Evolutionary conservation across 768 basidiomycete genomes (phyloP).

Genomic region (Xerocomus brunneocitrinus): DNA sequence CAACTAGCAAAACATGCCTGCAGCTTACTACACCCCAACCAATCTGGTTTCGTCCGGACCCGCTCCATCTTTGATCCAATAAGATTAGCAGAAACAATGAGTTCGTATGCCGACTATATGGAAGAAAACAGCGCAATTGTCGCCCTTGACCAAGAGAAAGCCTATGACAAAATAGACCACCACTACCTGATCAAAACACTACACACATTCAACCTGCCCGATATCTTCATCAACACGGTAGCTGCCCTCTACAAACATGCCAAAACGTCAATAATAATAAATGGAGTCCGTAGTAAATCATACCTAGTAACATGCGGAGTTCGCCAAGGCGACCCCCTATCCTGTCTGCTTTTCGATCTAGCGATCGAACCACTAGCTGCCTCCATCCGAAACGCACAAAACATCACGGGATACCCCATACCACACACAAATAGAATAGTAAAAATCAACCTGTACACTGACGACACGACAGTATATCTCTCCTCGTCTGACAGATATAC

Average conservation of each 20-base stretch:
- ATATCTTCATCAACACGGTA: background rate
- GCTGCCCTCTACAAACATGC: background rate
- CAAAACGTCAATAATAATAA: background rate
- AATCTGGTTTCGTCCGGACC: slow-evolving; percentile 37
- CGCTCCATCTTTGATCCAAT: slow-evolving; percentile 32
- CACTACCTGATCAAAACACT: slow-evolving; percentile 19
- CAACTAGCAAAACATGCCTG: slow-evolving; percentile 15
- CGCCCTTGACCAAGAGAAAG: slow-evolving; percentile 24
- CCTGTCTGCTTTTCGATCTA: slow-evolving; percentile 30
- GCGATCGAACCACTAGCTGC: slow-evolving; percentile 16
- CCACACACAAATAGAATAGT: background rate
- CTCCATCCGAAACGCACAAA: background rate
- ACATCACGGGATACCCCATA: slow-evolving; percentile 18
- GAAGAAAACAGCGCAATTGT: slow-evolving; percentile 10
- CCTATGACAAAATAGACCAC: slow-evolving; percentile 9
- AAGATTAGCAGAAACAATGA: slow-evolving; percentile 21
- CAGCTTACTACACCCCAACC: slow-evolving; percentile 28
- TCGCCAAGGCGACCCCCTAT: slow-evolving; percentile 33
- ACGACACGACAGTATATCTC: slow-evolving; percentile 24
- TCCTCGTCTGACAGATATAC: slow-evolving; percentile 10
- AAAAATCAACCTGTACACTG: slow-evolving; percentile 22
- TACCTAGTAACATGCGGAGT: slow-evolving; percentile 24
- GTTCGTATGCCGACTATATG: slow-evolving; percentile 9
- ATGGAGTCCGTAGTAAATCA: background rate
- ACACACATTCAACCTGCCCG: background rate